Percentiles rank a stretch among this genome's conserved stretches.
phyloP scores from a whole-genome alignment of 2,329 filamentous ascomycete genomes.

The Cadophora sp. region DNA sequence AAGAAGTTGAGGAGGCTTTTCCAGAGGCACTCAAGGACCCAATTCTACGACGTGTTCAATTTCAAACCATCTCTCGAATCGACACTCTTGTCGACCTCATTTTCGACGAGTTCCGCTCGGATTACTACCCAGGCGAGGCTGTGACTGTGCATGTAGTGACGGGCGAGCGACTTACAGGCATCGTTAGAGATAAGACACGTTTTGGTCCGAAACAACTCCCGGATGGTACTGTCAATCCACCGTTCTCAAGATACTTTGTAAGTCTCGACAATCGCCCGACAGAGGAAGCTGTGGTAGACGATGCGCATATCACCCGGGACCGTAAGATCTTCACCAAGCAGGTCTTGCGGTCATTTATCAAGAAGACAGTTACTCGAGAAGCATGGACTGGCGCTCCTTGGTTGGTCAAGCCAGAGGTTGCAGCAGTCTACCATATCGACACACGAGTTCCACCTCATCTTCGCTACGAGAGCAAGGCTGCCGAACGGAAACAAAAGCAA shows the following conservation, averaged over 20 bases:
- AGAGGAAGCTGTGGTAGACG: slow-evolving; percentile 80
- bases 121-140: slow-evolving; percentile 89
- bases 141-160: slow-evolving; percentile 76
- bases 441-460: slow-evolving; percentile 85
- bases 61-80: slow-evolving; percentile 86
- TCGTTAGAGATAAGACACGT: slow-evolving; percentile 84
- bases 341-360: slow-evolving; percentile 91
- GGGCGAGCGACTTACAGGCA: slow-evolving; percentile 73
- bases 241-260: slow-evolving; percentile 82
- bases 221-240: slow-evolving; percentile 73
- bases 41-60: slow-evolving; percentile 89
- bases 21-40: slow-evolving; percentile 91
- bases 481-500: slow-evolving; percentile 76
- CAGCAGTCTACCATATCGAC: slow-evolving; percentile 83
- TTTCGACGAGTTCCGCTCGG: slow-evolving; percentile 81
- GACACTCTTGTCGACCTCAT: slow-evolving; percentile 77
- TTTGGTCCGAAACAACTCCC: slow-evolving; percentile 68
- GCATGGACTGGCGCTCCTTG: slow-evolving; percentile 96
- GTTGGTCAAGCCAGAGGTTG: slow-evolving; percentile 88
- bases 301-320: slow-evolving; percentile 83
- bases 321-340: slow-evolving; percentile 94
- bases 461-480: slow-evolving; percentile 79
- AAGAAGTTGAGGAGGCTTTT: slow-evolving; percentile 90
- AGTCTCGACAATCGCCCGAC: slow-evolving; percentile 71
- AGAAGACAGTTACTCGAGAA: slow-evolving; percentile 90